Conservation (phyloP, 257 asterid species). For the Solanum chiquidenum region DNA sequence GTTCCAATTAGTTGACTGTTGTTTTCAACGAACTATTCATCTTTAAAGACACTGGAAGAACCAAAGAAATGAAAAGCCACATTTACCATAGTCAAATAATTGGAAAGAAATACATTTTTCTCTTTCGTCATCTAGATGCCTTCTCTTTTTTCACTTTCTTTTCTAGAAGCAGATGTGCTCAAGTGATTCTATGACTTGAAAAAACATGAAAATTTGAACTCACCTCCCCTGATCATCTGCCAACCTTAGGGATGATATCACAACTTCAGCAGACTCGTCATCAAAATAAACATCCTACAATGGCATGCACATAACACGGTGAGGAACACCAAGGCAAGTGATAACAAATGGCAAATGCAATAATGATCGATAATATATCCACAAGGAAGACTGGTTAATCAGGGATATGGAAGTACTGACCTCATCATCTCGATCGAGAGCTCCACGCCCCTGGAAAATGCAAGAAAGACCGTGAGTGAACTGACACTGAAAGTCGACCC, state of each 20-base stretch:
- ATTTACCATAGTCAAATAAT: neutral
- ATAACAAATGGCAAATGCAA: neutral
- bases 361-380: neutral
- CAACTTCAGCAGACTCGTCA: slow-evolving; percentile 95
- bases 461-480: slow-evolving; percentile 3
- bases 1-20: neutral
- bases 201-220: slow-evolving; percentile 13
- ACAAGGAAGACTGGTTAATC: neutral
- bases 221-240: slow-evolving; percentile 97
- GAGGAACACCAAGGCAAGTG: neutral
- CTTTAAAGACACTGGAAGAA: neutral
- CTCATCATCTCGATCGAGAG: slow-evolving; percentile 87
- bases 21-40: neutral
- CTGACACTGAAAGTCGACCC: neutral
- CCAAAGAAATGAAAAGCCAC: neutral
- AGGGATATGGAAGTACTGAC: slow-evolving; percentile 22
- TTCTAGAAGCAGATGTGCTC: neutral
- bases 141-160: neutral
- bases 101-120: neutral
- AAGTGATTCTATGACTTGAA: neutral
- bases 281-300: slow-evolving; percentile 88
- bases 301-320: neutral
- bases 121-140: neutral
- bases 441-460: slow-evolving; percentile 63
- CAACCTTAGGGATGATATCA: slow-evolving; percentile 86